These are phyloP conservation scores for Eucalyptus marginata DNA, from an alignment of 345 rosid genomes.

Conservation along the genomic window DNA sequence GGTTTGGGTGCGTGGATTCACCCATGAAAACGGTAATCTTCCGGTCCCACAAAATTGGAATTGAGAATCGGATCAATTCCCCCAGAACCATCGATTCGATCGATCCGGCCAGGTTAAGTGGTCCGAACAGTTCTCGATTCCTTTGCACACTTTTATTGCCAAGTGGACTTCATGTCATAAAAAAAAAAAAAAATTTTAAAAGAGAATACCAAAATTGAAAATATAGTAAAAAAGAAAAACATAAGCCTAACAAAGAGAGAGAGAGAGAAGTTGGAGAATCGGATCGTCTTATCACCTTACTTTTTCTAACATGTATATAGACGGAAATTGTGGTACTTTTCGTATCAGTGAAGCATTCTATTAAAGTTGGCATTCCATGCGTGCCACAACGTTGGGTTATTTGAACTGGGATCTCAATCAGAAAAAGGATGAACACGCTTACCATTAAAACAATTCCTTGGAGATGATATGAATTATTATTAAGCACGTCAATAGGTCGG, in stretches of 20 bases:
- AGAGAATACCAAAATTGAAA: not conserved
- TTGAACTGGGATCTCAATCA: not conserved
- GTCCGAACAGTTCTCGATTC: accelerated
- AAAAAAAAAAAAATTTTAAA: accelerated
- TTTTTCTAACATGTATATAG: not conserved
- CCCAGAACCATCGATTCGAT: accelerated
- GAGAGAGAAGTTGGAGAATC: not conserved
- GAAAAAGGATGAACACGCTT: not conserved
- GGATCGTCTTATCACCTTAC: not conserved
- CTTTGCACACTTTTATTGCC: accelerated
- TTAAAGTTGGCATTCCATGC: too few species aligned
- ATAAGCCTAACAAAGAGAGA: not conserved
- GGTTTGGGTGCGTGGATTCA: accelerated
- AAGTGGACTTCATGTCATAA: not conserved
- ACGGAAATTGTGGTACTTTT: not conserved
- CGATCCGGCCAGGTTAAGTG: accelerated
- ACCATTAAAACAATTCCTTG: not conserved
- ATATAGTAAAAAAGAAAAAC: not conserved
- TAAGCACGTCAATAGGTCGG: not conserved
- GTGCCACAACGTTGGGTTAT: not conserved
- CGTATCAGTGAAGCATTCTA: not conserved
- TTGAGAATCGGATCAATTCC: accelerated
- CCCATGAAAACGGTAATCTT: too few species aligned
- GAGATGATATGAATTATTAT: not conserved
- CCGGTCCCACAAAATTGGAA: accelerated